phyloP scores from a whole-genome alignment of 345 rosid genomes.

The Eucalyptus viminalis region DNA sequence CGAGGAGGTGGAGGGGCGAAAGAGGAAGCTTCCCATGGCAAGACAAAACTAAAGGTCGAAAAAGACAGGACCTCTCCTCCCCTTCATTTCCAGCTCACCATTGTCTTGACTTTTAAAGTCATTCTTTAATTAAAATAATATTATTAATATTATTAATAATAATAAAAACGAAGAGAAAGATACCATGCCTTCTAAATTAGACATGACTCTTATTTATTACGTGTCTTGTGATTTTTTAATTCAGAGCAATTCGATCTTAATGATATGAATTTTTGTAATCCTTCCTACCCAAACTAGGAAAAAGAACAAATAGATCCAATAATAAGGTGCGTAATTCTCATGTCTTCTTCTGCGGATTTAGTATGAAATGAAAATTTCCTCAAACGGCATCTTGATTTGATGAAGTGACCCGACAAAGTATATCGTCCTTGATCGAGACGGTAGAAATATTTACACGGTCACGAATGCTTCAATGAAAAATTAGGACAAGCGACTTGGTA shows the following conservation, averaged over 20 bases:
- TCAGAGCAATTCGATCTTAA: neutral
- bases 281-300: neutral
- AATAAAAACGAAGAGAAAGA: neutral
- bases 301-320: neutral
- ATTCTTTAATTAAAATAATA: too few species aligned
- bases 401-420: neutral
- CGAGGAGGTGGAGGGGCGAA: neutral
- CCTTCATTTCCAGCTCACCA: neutral
- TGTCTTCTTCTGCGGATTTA: neutral
- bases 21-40: neutral
- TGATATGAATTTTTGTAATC: neutral
- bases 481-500: neutral
- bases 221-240: neutral
- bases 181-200: neutral
- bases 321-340: neutral
- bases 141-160: neutral
- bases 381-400: neutral
- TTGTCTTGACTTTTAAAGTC: neutral
- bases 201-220: neutral
- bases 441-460: neutral
- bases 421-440: neutral
- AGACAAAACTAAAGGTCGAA: neutral
- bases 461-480: neutral
- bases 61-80: neutral
- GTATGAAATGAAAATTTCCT: neutral